Evolutionary conservation across 2,329 filamentous ascomycete species (phyloP).

Genomic region (Sporothrix protearum): DNA sequence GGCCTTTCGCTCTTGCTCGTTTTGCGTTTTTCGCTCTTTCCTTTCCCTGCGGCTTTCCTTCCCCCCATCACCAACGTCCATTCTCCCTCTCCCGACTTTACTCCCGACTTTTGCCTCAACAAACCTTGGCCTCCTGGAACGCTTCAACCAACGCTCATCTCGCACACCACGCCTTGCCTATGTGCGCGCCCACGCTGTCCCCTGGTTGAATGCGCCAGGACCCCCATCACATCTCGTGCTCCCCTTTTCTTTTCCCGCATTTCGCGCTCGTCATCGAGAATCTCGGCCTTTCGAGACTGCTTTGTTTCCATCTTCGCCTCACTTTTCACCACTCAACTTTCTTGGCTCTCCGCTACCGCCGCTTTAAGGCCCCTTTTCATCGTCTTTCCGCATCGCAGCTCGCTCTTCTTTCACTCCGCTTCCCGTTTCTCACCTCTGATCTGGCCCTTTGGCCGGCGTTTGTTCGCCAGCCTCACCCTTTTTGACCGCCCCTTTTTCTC

Average conservation of each 20-base stretch:
- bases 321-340: conserved; percentile 27
- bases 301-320: conserved; percentile 34
- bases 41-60: conserved; percentile 11
- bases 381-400: not conserved
- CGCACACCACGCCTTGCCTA: conserved; percentile 13
- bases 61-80: conserved; percentile 11
- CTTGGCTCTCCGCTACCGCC: conserved; percentile 27
- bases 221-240: not conserved
- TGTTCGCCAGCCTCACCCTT: conserved; percentile 2
- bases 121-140: conserved; percentile 11
- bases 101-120: conserved; percentile 22
- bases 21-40: conserved; percentile 15
- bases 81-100: conserved; percentile 11
- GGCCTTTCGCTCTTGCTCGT: conserved; percentile 17
- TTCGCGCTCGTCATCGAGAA: conserved; percentile 21
- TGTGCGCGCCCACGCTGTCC: conserved; percentile 4
- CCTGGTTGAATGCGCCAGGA: conserved; percentile 28
- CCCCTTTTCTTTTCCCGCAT: conserved; percentile 9
- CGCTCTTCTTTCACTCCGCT: not conserved
- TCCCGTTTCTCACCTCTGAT: not conserved
- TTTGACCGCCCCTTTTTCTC: conserved; percentile 33
- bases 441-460: conserved; percentile 15
- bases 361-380: not conserved
- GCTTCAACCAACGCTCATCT: not conserved
- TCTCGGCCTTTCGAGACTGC: conserved; percentile 8